These are phyloP conservation scores for Pythium phragmiticola DNA, from an alignment of 352 stramenopile species.

Conservation along the genomic window DNA sequence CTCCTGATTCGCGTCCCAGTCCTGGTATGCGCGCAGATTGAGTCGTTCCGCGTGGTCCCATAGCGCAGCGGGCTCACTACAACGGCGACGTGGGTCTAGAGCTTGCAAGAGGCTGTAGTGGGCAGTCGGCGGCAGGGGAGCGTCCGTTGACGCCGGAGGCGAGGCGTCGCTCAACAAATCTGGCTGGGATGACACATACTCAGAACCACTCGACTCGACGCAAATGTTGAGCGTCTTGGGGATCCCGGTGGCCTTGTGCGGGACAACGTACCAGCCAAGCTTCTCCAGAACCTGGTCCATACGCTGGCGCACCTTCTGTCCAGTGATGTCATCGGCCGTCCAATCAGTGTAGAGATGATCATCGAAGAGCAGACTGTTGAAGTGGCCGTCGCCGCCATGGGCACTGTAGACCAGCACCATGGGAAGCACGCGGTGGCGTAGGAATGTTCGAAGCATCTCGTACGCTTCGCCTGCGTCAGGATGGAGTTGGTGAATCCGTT, in stretches of 20 bases:
- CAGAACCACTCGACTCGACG: neutral
- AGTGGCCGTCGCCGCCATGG: neutral
- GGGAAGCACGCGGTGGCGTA: neutral
- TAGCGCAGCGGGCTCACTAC: neutral
- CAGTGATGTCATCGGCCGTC: neutral
- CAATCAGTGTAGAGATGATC: neutral
- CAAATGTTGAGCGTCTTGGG: neutral
- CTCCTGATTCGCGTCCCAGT: slow-evolving; percentile 1
- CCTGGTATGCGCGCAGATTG: neutral
- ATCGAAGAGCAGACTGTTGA: slow-evolving; percentile 6
- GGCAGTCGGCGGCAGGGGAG: neutral
- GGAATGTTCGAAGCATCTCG: neutral
- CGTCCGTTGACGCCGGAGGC: neutral
- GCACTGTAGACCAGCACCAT: neutral
- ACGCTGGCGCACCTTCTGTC: neutral
- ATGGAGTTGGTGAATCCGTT: neutral
- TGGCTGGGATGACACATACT: neutral
- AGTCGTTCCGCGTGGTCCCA: neutral
- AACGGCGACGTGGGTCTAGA: neutral
- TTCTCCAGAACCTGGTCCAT: neutral
- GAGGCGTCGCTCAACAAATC: neutral
- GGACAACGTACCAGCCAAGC: slow-evolving; percentile 7
- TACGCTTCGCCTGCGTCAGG: slow-evolving; percentile 1
- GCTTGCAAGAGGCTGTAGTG: neutral
- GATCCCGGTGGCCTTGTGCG: neutral